Percentiles rank a stretch among this genome's conserved stretches.
Conservation (phyloP, 257 asterid genomes). For the Solanum rostratum region DNA sequence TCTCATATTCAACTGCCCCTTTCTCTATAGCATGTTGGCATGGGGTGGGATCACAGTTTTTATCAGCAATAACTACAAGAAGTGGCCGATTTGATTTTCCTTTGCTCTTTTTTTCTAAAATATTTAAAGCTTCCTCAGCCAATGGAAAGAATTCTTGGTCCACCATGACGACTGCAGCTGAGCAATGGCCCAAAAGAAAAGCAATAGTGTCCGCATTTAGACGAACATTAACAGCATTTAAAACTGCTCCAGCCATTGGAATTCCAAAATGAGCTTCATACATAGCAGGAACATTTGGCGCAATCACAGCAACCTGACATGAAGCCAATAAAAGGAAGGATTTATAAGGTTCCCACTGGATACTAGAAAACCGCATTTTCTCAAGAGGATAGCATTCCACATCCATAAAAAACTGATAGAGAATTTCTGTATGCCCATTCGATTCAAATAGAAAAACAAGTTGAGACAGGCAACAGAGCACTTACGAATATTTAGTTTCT, state of each 20-base stretch:
- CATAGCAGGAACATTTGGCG: conserved; percentile 84
- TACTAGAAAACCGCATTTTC: not conserved
- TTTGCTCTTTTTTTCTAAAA: conserved; percentile 32
- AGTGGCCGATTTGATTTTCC: conserved; percentile 42
- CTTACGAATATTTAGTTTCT: not conserved
- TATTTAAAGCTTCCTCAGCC: conserved; percentile 68
- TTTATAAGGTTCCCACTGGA: not conserved
- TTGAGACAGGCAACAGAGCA: not conserved
- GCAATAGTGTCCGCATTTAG: conserved; percentile 71
- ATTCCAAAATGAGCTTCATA: conserved; percentile 89
- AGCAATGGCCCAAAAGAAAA: conserved; percentile 75
- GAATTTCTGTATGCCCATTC: not conserved
- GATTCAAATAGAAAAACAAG: not conserved
- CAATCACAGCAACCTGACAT: conserved; percentile 86
- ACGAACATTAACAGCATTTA: conserved; percentile 84
- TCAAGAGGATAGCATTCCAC: not conserved
- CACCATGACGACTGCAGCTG: conserved; percentile 59
- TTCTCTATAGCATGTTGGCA: conserved; percentile 52
- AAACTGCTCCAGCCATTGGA: conserved; percentile 93
- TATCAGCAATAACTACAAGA: conserved; percentile 65
- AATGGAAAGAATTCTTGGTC: conserved; percentile 73
- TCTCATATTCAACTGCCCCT: conserved; percentile 79
- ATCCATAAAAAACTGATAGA: not conserved
- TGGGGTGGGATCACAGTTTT: conserved; percentile 43
- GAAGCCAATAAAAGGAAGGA: not conserved